Evolutionary conservation across 345 rosid species (phyloP).

Genomic region (Clausena lansium): DNA sequence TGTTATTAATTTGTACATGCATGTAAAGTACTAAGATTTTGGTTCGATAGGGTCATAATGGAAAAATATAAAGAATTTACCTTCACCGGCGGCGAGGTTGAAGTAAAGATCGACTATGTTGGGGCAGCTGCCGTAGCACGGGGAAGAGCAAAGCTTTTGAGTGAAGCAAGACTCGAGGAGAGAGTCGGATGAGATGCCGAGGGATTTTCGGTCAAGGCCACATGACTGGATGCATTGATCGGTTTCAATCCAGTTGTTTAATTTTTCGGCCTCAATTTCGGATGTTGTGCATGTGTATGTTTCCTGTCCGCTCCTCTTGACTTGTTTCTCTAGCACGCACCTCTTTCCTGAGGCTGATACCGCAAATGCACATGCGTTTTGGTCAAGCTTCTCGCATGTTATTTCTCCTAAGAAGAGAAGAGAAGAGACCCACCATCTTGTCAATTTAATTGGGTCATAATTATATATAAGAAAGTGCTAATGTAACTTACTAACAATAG

Average conservation of each 20-base stretch:
- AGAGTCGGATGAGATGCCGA: constrained; percentile 85
- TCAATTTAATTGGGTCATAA: neutral
- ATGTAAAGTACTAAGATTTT: neutral
- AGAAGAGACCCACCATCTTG: neutral
- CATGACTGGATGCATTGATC: constrained; percentile 66
- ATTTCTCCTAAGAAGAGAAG: constrained; percentile 35
- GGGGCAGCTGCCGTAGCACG: constrained; percentile 71
- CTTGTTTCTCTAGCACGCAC: constrained; percentile 67
- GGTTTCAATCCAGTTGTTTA: constrained; percentile 62
- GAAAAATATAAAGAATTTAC: constrained; percentile 19
- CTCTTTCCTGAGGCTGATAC: constrained; percentile 76
- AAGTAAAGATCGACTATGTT: constrained; percentile 81
- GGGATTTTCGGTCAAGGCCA: constrained; percentile 69
- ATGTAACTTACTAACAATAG: too few relatives aligned
- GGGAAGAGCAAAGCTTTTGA: constrained; percentile 61
- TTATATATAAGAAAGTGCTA: too few relatives aligned
- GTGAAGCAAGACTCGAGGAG: constrained; percentile 68
- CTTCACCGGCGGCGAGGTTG: constrained; percentile 94
- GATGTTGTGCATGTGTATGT: constrained; percentile 63
- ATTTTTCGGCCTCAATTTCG: constrained; percentile 59
- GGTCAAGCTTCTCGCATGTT: constrained; percentile 57
- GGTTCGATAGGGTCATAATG: neutral
- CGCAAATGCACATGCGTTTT: constrained; percentile 64
- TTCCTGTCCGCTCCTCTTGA: constrained; percentile 57
- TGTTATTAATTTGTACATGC: neutral